Percentiles rank a stretch among this genome's conserved stretches.
Evolutionary conservation across 2,329 filamentous ascomycete species (phyloP).

Genomic region (Cercospora sp.): DNA sequence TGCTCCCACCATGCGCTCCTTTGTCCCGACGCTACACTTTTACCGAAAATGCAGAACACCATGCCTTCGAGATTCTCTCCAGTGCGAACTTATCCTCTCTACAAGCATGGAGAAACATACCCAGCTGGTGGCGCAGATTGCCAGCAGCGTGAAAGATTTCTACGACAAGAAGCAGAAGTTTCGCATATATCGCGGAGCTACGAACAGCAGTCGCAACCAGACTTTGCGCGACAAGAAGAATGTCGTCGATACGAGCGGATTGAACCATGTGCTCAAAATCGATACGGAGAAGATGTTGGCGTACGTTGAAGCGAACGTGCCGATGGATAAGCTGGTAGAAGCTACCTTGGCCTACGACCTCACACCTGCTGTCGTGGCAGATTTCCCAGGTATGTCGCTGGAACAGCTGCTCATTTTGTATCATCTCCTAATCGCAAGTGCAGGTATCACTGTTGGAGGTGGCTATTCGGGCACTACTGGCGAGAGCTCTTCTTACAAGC

Average conservation of each 20-base stretch:
- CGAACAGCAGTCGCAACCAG: conserved; percentile 68
- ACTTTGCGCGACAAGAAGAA: conserved; percentile 35
- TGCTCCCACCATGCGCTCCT: not conserved
- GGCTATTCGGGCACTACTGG: conserved; percentile 67
- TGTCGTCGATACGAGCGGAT: conserved; percentile 65
- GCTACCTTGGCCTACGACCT: conserved; percentile 57
- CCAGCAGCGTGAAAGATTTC: conserved; percentile 51
- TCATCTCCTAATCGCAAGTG: not conserved
- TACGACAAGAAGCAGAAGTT: conserved; percentile 59
- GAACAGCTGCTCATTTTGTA: no score
- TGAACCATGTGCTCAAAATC: conserved; percentile 64
- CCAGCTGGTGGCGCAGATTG: conserved; percentile 47
- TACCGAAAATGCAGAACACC: not conserved
- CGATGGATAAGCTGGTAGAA: conserved; percentile 64
- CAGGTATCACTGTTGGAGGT: conserved; percentile 66
- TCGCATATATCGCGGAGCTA: conserved; percentile 73
- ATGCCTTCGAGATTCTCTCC: not conserved
- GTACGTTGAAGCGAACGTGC: conserved; percentile 67
- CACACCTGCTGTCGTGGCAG: conserved; percentile 67
- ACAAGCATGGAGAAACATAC: conserved; percentile 25
- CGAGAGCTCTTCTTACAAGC: conserved; percentile 67
- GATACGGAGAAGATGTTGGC: conserved; percentile 56
- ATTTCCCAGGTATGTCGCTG: conserved; percentile 55
- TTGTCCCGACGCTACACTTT: not conserved
- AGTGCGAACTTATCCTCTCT: not conserved